These are phyloP conservation scores for Theobroma cacao DNA, from an alignment of 345 rosid species.

Conservation along the genomic window DNA sequence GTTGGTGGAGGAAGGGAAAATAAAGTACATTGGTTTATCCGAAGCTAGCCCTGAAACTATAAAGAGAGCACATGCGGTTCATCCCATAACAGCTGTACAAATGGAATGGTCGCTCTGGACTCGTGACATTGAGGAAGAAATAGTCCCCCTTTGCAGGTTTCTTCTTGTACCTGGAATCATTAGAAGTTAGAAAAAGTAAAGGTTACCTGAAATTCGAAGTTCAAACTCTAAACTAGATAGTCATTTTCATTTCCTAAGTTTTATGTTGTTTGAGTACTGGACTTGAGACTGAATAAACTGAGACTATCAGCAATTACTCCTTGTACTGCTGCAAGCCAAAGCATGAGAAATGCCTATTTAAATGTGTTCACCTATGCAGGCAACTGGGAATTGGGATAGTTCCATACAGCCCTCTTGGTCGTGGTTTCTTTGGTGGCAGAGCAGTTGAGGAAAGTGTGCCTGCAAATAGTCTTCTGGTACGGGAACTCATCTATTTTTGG, in stretches of 20 bases:
- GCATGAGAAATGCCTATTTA: not conserved
- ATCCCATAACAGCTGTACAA: constrained; percentile 19
- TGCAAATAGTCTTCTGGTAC: constrained; percentile 34
- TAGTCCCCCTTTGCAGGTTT: constrained; percentile 26
- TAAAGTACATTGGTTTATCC: constrained; percentile 23
- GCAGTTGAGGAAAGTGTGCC: constrained; percentile 37
- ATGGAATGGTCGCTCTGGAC: constrained; percentile 20
- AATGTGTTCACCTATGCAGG: constrained; percentile 25
- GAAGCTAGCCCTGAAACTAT: constrained; percentile 23
- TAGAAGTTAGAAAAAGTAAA: not conserved
- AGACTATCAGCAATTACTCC: not conserved
- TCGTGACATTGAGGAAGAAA: constrained; percentile 17
- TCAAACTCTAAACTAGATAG: not conserved
- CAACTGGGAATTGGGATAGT: constrained; percentile 56
- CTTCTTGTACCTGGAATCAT: not conserved
- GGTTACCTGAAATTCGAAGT: not conserved
- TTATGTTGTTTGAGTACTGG: not conserved
- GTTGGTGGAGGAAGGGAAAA: constrained; percentile 16
- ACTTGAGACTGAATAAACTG: not conserved
- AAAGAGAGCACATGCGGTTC: constrained; percentile 24
- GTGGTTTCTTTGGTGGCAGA: constrained; percentile 52
- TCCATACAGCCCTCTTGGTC: constrained; percentile 52
- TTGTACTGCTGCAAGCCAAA: not conserved
- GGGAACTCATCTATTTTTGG: not conserved
- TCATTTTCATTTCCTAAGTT: not conserved